Percentiles rank a stretch among this genome's conserved stretches.
These are phyloP conservation scores for Pseudohyphozyma bogoriensis DNA, from an alignment of 768 basidiomycete genomes.

Conservation along the genomic window DNA sequence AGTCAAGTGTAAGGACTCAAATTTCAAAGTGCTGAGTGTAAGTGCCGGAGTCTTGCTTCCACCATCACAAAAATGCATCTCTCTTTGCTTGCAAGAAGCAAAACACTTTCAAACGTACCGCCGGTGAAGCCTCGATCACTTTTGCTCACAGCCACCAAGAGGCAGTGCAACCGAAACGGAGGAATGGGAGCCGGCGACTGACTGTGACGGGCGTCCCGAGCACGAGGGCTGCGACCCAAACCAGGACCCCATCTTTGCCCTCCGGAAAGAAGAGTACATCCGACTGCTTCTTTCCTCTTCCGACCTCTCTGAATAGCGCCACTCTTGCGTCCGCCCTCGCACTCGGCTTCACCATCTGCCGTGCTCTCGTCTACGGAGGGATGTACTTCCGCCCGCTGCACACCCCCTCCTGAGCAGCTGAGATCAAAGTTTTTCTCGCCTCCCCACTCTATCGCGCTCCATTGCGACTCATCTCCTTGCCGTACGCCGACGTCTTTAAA, in stretches of 20 bases:
- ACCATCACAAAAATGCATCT: too few relatives aligned
- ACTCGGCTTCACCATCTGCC: not conserved
- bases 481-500: constrained; percentile 55
- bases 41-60: too few relatives aligned
- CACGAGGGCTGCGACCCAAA: constrained; percentile 23
- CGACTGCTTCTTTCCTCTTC: constrained; percentile 48
- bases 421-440: constrained; percentile 63
- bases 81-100: too few relatives aligned
- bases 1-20: too few relatives aligned
- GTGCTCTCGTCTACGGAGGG: constrained; percentile 68
- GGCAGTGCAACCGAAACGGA: too few relatives aligned
- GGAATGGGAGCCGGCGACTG: too few relatives aligned
- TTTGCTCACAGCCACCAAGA: too few relatives aligned
- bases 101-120: too few relatives aligned
- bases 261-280: constrained; percentile 85
- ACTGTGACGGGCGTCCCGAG: constrained; percentile 59
- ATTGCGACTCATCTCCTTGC: constrained; percentile 54
- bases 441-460: constrained; percentile 60
- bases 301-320: constrained; percentile 2
- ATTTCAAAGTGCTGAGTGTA: too few relatives aligned
- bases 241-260: constrained; percentile 69
- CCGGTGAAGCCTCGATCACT: too few relatives aligned
- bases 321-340: not conserved
- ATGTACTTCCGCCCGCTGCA: constrained; percentile 56
- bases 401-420: constrained; percentile 47